Evolutionary conservation across 2,329 filamentous ascomycete genomes (phyloP).

Genomic region (Xylaria sp.): DNA sequence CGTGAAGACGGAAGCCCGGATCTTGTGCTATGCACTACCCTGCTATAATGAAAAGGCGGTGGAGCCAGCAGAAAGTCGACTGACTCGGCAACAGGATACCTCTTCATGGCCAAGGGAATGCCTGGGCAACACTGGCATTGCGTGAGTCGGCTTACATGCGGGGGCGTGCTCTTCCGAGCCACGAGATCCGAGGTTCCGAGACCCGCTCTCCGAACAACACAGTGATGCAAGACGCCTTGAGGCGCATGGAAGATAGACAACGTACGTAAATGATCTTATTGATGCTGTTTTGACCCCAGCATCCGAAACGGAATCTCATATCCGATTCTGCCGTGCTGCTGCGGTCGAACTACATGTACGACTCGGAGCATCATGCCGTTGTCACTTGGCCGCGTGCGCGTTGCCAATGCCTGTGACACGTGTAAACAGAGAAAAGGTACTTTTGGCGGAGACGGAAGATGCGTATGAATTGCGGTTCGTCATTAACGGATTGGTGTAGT

Average conservation of each 20-base stretch:
- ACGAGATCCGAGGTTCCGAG: conserved; percentile 28
- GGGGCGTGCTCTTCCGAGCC: background rate
- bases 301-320: background rate
- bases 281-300: background rate
- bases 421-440: conserved; percentile 55
- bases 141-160: no score
- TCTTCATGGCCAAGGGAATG: no score
- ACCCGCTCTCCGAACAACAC: conserved; percentile 16
- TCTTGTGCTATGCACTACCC: background rate
- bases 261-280: no score
- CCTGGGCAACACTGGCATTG: no score
- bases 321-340: background rate
- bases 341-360: background rate
- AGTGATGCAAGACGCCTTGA: background rate
- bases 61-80: no score
- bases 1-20: conserved; percentile 11
- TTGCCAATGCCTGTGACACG: conserved; percentile 56
- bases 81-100: no score
- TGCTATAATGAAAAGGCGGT: no score
- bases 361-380: conserved; percentile 11
- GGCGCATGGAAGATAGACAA: no score
- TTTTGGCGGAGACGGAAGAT: background rate
- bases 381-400: conserved; percentile 40
- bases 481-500: conserved; percentile 36
- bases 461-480: background rate